These are phyloP conservation scores for Amoebophrya sp. DNA, from an alignment of 169 alveolate species.

Conservation along the genomic window DNA sequence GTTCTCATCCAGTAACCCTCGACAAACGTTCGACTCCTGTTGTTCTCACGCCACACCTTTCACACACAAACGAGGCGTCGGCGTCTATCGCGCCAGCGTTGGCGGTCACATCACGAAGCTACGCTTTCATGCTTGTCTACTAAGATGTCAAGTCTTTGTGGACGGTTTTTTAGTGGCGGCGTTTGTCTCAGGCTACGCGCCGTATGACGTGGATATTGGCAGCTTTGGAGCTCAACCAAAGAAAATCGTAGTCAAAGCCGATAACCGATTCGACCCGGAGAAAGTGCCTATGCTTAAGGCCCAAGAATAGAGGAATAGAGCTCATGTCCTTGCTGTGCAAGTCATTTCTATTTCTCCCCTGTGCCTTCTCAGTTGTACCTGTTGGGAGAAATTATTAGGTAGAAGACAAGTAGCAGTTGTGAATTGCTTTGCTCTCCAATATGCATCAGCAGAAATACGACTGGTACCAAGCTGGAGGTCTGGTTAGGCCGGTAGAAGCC, in stretches of 20 bases:
- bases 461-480: constrained; percentile 15
- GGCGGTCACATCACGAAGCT: background rate
- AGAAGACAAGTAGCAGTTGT: no score
- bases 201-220: background rate
- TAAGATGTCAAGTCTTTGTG: background rate
- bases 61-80: background rate
- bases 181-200: constrained; percentile 10
- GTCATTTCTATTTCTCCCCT: no score
- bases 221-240: background rate
- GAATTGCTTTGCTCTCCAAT: no score
- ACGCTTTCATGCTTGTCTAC: background rate
- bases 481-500: background rate
- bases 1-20: background rate
- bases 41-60: background rate
- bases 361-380: no score
- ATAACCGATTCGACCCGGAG: background rate
- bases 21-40: background rate
- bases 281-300: background rate
- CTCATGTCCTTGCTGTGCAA: no score
- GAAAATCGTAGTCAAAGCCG: background rate
- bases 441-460: background rate
- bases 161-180: background rate
- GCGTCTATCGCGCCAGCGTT: background rate
- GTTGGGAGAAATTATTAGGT: no score
- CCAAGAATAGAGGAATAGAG: no score